Evolutionary conservation across 2,329 filamentous ascomycete species (phyloP).

Genomic region (Chrysosporium keratinophilum): DNA sequence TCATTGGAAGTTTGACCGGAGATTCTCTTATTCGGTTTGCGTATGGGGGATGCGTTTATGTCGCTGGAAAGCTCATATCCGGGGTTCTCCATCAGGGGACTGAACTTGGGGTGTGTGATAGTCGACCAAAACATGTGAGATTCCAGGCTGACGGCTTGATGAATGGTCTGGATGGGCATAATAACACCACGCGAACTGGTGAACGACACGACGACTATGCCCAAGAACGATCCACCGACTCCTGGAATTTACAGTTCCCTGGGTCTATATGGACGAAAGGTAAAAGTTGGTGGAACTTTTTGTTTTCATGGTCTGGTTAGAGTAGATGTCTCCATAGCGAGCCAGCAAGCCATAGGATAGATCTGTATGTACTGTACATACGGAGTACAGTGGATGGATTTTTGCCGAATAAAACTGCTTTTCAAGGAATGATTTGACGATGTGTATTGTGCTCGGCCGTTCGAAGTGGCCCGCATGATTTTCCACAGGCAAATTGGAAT

Average conservation of each 20-base stretch:
- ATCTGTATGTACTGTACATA: background rate
- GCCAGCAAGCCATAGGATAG: background rate
- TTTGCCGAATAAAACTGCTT: background rate
- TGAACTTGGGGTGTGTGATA: background rate
- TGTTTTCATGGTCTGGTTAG: slow-evolving; percentile 12
- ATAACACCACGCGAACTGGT: background rate
- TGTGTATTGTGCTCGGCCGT: too few relatives aligned
- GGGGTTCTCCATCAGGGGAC: background rate
- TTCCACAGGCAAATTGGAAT: too few relatives aligned
- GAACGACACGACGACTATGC: background rate
- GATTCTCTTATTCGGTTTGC: slow-evolving; percentile 52
- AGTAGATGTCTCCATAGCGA: background rate
- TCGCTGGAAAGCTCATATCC: slow-evolving; percentile 43
- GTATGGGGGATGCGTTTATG: slow-evolving; percentile 49
- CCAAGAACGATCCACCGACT: background rate
- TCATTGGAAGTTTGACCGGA: slow-evolving; percentile 50
- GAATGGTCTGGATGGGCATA: slow-evolving; percentile 8
- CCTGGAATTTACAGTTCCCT: background rate
- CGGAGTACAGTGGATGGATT: background rate
- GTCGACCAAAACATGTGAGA: background rate
- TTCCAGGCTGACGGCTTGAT: background rate
- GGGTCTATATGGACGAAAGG: background rate
- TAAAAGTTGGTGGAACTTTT: slow-evolving; percentile 13
- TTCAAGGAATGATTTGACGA: too few relatives aligned
- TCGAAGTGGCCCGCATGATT: too few relatives aligned